Evolutionary conservation across 345 rosid species (phyloP).

Genomic region (Schrenkiella parvula): DNA sequence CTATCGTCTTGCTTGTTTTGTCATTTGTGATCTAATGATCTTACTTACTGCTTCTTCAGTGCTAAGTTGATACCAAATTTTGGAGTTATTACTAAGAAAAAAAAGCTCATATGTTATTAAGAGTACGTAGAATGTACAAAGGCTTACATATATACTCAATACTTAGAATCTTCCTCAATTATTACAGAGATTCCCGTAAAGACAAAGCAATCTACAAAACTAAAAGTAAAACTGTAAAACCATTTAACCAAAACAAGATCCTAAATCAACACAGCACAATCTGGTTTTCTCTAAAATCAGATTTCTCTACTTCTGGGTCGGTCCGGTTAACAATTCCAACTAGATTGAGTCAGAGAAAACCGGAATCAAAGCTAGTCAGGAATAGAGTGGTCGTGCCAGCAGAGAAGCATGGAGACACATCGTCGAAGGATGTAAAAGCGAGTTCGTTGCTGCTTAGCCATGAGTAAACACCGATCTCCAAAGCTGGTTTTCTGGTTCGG

Average conservation of each 20-base stretch:
- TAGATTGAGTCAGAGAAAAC: not conserved
- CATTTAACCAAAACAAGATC: not conserved
- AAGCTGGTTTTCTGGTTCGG: constrained; percentile 36
- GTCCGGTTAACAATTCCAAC: not conserved
- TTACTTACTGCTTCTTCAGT: too few relatives aligned
- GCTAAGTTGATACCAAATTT: not conserved
- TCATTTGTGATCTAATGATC: too few relatives aligned
- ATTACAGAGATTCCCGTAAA: not conserved
- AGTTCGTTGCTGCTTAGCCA: constrained; percentile 78
- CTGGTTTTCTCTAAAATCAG: not conserved
- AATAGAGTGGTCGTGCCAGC: constrained; percentile 63
- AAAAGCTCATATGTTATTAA: not conserved
- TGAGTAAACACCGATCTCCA: constrained; percentile 41
- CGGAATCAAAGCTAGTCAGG: not conserved
- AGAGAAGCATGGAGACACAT: constrained; percentile 76
- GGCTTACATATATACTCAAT: not conserved
- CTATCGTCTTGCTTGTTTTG: too few relatives aligned
- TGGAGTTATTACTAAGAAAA: not conserved
- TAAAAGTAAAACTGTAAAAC: not conserved
- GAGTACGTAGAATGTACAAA: not conserved
- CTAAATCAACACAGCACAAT: not conserved
- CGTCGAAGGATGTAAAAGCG: constrained; percentile 75
- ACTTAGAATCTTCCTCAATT: not conserved
- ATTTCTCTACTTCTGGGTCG: not conserved
- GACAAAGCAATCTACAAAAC: not conserved